Conservation (phyloP, 2,329 filamentous ascomycete genomes). For the Delphinella strobiligena region DNA sequence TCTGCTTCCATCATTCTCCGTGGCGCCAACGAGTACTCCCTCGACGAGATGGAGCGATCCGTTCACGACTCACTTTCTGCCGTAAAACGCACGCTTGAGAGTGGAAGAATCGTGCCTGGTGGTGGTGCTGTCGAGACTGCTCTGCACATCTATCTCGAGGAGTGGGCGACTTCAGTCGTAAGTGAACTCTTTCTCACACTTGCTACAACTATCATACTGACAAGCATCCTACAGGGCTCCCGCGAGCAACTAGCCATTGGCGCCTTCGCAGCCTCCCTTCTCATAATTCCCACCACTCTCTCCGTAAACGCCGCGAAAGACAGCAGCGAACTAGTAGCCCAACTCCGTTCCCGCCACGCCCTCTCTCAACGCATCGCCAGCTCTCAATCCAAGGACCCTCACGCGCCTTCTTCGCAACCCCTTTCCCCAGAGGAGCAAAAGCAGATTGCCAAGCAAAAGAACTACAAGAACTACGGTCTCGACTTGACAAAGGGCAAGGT, state of each 20-base stretch:
- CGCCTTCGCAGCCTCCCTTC: conserved; percentile 89
- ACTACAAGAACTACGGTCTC: conserved; percentile 96
- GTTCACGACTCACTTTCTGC: conserved; percentile 94
- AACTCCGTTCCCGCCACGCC: conserved; percentile 87
- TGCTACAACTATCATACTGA: conserved; percentile 3
- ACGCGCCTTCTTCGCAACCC: conserved; percentile 9
- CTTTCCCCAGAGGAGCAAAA: conserved; percentile 66
- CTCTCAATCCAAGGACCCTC: conserved; percentile 19
- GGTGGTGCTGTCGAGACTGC: conserved; percentile 98
- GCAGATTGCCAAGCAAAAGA: conserved; percentile 82
- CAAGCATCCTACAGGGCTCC: conserved; percentile 46
- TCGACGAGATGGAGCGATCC: conserved; percentile 98
- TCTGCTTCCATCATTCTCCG: conserved; percentile 94
- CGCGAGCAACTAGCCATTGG: conserved; percentile 96
- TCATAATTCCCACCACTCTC: conserved; percentile 90
- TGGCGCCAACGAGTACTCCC: conserved; percentile 87
- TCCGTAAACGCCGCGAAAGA: conserved; percentile 97
- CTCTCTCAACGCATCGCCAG: conserved; percentile 78
- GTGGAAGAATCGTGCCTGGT: conserved; percentile 89
- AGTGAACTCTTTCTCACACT: conserved; percentile 18
- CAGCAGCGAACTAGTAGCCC: conserved; percentile 84
- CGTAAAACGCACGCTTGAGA: conserved; percentile 94
- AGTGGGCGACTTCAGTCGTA: conserved; percentile 92
- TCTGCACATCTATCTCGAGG: conserved; percentile 96
- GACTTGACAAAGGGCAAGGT: conserved; percentile 84